phyloP scores from a whole-genome alignment of 345 rosid species.

The Gossypium ekmanianum region DNA sequence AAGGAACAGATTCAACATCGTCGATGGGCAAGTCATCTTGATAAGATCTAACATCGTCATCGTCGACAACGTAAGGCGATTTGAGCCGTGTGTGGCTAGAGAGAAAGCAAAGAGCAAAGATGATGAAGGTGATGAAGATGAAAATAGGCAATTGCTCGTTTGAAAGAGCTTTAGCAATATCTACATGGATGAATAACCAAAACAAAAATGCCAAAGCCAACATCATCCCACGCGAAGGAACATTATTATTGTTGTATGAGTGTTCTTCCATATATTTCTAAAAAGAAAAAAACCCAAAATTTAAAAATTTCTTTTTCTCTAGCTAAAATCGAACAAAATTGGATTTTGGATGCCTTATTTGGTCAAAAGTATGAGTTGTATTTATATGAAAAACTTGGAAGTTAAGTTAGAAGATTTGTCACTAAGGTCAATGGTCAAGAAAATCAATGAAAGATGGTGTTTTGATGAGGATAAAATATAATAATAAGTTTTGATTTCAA shows the following conservation, averaged over 20 bases:
- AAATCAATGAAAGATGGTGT: background rate
- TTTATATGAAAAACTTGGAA: background rate
- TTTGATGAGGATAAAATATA: background rate
- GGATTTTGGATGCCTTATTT: background rate
- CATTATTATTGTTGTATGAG: background rate
- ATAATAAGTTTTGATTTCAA: too few species aligned
- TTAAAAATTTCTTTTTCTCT: background rate
- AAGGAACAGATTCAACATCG: background rate
- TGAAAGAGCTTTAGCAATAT: background rate
- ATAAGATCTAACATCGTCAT: background rate
- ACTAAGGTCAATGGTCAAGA: background rate
- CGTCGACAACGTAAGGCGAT: too few species aligned
- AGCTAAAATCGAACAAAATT: background rate
- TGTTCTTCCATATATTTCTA: background rate
- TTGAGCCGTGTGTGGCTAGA: background rate
- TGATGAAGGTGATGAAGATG: conserved; percentile 2
- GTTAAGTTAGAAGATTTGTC: background rate
- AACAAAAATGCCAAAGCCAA: background rate
- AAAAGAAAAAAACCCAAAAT: background rate
- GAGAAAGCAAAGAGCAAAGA: background rate
- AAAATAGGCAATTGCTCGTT: background rate
- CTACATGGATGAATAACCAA: background rate
- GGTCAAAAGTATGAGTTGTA: background rate
- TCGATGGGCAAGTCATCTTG: background rate
- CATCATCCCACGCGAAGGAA: background rate